These are phyloP conservation scores for Microstroma glucosiphilum DNA, from an alignment of 1,284 basidiomycete genomes.

Conservation along the genomic window DNA sequence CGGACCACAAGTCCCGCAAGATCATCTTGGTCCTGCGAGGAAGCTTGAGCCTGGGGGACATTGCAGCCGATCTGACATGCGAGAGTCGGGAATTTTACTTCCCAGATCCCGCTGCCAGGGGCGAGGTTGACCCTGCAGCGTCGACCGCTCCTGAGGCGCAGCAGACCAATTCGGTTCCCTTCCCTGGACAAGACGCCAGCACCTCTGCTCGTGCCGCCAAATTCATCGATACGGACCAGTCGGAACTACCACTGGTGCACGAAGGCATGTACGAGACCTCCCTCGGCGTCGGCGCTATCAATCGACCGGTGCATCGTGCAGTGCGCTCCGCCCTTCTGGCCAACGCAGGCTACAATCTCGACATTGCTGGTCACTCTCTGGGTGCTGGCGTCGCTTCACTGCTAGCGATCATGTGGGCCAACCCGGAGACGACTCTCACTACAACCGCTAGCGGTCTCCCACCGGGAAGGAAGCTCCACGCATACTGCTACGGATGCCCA, in stretches of 20 bases:
- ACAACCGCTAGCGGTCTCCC: slow-evolving; percentile 57
- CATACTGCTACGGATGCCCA: slow-evolving; percentile 74
- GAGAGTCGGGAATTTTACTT: slow-evolving; percentile 27
- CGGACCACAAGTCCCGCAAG: slow-evolving; percentile 32
- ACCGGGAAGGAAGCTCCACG: slow-evolving; percentile 62
- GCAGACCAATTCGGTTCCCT: neutral
- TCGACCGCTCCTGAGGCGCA: neutral
- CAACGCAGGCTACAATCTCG: slow-evolving; percentile 63
- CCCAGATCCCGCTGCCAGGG: neutral
- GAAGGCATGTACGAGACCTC: slow-evolving; percentile 74
- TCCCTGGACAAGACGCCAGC: neutral
- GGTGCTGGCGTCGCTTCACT: slow-evolving; percentile 76
- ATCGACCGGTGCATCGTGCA: slow-evolving; percentile 69
- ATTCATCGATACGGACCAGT: slow-evolving; percentile 1
- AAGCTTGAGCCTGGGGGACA: slow-evolving; percentile 42
- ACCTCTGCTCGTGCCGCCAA: neutral
- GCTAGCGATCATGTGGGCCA: slow-evolving; percentile 77
- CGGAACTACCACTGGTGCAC: slow-evolving; percentile 17
- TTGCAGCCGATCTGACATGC: slow-evolving; percentile 48
- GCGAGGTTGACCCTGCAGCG: slow-evolving; percentile 2
- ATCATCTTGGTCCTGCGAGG: slow-evolving; percentile 43
- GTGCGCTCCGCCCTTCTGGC: slow-evolving; percentile 64
- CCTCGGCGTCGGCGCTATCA: slow-evolving; percentile 66
- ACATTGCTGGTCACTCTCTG: slow-evolving; percentile 68
- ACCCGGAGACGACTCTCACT: slow-evolving; percentile 49